Evolutionary conservation across 2,329 filamentous ascomycete species (phyloP), one percentile per base, ranked within the genome.

Genomic region (Epichloe elymi): DNA sequence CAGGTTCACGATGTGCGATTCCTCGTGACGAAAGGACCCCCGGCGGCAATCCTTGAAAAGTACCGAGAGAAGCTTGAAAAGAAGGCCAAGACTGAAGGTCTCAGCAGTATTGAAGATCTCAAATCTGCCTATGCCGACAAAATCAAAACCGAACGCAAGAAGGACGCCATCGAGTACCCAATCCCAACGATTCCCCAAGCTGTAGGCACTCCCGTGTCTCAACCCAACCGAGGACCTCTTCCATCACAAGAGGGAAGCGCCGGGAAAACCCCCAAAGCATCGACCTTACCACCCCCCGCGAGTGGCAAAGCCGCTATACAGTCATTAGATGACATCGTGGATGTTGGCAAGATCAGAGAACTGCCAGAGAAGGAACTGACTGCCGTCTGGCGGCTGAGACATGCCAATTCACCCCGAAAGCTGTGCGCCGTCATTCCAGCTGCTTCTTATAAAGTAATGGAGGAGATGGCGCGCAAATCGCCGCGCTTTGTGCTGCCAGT

Each of bases 401-500:
- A 96, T 71, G 84, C 88, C 40, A 68, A 75, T 15, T 82, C 85
- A 57, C 72, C 82, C 0, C 76, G 81, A 55, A 86, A 84, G 12
- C 79, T 98, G n/a, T 94, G 88, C 70, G 94, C 93, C 30, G 76
- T 81, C 45, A 82, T 98, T 51, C 85, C 88, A 0, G 67, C 83
- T 3, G 65, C 76, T 2, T 86, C 83, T n/a, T 97, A 90, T 71
- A 65, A 72, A 36, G 74, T 79, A 48, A 88, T 98, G 63, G 80
- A 84, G 55, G 65, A 70, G 0, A 80, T 82, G 2, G 93, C 90
- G 14, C 81, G 80, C 56, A 73, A 73, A 48, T 80, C 91, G 65
- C 93, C 93, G 14, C 84, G 89, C 59, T 98, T 98, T 70, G 84
- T 98, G 51, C 79, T 98, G 1, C 93, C 93, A 0, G 77, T 97